Percentiles rank a stretch among this genome's conserved stretches.
Conservation (phyloP, 2,329 filamentous ascomycete genomes). For the Nothomitra cinnamomea region DNA sequence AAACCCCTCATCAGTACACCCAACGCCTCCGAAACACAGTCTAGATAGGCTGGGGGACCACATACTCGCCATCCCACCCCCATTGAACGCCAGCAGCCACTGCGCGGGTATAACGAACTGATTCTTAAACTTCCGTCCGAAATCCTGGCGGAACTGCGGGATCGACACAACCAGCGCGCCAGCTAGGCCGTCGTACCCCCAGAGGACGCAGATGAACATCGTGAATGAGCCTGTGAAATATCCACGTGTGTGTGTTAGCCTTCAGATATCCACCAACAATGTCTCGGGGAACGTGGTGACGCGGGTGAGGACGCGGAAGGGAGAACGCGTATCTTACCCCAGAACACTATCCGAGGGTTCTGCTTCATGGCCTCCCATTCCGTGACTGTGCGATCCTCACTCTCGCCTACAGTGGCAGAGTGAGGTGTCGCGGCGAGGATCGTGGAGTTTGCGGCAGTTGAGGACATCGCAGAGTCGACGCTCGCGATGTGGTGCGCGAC, state of each 20-base stretch:
- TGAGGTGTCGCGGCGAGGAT: too few species aligned
- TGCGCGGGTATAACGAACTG: not conserved
- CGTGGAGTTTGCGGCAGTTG: too few species aligned
- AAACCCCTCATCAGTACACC: not conserved
- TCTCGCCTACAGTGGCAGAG: too few species aligned
- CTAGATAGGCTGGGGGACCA: not conserved
- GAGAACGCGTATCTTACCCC: not conserved
- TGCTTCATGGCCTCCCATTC: not conserved
- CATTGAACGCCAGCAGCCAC: not conserved
- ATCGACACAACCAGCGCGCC: not conserved
- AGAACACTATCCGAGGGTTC: not conserved
- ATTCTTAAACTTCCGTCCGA: not conserved
- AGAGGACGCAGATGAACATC: conserved; percentile 1
- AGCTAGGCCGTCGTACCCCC: conserved; percentile 1
- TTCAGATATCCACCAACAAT: too few species aligned
- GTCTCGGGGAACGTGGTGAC: too few species aligned
- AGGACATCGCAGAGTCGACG: too few species aligned
- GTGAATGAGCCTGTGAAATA: not conserved
- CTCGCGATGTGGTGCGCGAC: too few species aligned
- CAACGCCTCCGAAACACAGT: not conserved
- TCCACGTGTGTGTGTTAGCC: not conserved
- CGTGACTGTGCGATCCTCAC: not conserved
- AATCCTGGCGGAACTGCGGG: not conserved
- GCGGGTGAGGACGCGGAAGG: too few species aligned
- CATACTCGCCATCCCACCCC: not conserved